Conservation (phyloP, 352 stramenopile genomes). For the Aphanomyces cochlioides region DNA sequence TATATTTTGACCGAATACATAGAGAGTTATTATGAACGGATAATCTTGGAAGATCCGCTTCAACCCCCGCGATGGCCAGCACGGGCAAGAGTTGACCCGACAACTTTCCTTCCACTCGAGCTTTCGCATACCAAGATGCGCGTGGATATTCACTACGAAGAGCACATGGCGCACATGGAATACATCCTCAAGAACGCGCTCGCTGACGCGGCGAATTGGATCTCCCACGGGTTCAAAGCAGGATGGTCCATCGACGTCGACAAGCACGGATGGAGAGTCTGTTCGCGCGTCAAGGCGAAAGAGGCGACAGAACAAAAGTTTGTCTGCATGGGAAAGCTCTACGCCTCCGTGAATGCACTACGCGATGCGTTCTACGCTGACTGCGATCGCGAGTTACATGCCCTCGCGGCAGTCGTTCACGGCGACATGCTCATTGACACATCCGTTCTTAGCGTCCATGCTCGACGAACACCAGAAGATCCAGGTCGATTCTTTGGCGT, state of each 20-base stretch:
- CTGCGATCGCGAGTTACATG: neutral
- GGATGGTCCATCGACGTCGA: constrained; percentile 3
- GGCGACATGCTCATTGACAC: constrained; percentile 2
- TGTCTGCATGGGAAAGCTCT: constrained; percentile 7
- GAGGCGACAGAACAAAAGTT: neutral
- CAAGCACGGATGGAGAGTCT: constrained; percentile 19
- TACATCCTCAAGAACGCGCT: constrained; percentile 7
- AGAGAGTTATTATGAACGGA: no score
- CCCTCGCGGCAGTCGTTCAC: constrained; percentile 4
- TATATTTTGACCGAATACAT: no score
- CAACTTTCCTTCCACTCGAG: no score
- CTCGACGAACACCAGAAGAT: neutral
- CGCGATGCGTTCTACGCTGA: constrained; percentile 18
- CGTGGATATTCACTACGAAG: constrained; percentile 6
- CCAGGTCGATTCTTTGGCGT: constrained; percentile 9
- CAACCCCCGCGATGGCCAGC: no score
- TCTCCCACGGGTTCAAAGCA: neutral
- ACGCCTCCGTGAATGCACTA: neutral
- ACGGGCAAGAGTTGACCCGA: no score
- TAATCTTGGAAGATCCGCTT: no score
- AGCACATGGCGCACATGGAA: constrained; percentile 4
- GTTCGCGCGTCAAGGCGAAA: neutral
- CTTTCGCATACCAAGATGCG: neutral
- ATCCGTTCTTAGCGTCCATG: constrained; percentile 16
- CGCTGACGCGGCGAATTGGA: neutral